phyloP scores from a whole-genome alignment of 805 yeast genomes.

The Candida verbasci region DNA sequence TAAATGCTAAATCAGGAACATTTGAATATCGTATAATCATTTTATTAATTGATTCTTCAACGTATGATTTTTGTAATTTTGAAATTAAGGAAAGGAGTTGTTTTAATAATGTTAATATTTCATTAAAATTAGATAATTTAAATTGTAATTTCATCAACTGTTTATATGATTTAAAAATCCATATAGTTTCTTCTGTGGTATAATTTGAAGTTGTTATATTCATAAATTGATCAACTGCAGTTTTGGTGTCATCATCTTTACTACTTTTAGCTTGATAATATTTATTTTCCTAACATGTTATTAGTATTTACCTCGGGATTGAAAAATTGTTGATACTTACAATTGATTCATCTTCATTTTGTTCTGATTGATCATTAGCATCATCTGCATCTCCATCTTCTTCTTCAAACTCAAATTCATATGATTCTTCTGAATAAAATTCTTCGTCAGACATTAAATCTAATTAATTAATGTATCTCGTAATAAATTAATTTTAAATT shows the following conservation, averaged over 20 bases:
- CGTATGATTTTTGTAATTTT: slow-evolving; percentile 30
- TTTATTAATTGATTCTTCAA: slow-evolving; percentile 35
- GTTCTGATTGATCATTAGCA: slow-evolving; percentile 23
- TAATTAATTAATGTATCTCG: background rate
- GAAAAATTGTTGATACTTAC: too few species aligned
- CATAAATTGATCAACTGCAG: slow-evolving; percentile 21
- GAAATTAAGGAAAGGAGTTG: slow-evolving; percentile 19
- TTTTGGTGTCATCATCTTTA: slow-evolving; percentile 26
- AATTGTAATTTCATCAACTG: slow-evolving; percentile 37
- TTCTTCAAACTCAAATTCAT: slow-evolving; percentile 38
- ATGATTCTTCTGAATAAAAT: slow-evolving; percentile 34
- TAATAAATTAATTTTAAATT: too few species aligned
- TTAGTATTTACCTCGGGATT: slow-evolving; percentile 5
- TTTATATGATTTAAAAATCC: slow-evolving; percentile 38
- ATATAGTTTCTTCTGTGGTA: slow-evolving; percentile 16
- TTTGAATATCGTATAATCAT: slow-evolving; percentile 30
- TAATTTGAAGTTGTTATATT: slow-evolving; percentile 11
- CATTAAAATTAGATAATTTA: slow-evolving; percentile 17
- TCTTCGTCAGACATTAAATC: slow-evolving; percentile 32
- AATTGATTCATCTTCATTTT: slow-evolving; percentile 17
- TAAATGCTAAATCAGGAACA: slow-evolving; percentile 23
- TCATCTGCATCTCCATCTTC: slow-evolving; percentile 26
- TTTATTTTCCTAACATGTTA: slow-evolving; percentile 20
- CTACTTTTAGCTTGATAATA: slow-evolving; percentile 36
- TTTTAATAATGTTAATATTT: slow-evolving; percentile 19